Evolutionary conservation across 805 yeast genomes (phyloP), one percentile per base, ranked within the genome.

Genomic region (Grigorovia yakushimaensis): DNA sequence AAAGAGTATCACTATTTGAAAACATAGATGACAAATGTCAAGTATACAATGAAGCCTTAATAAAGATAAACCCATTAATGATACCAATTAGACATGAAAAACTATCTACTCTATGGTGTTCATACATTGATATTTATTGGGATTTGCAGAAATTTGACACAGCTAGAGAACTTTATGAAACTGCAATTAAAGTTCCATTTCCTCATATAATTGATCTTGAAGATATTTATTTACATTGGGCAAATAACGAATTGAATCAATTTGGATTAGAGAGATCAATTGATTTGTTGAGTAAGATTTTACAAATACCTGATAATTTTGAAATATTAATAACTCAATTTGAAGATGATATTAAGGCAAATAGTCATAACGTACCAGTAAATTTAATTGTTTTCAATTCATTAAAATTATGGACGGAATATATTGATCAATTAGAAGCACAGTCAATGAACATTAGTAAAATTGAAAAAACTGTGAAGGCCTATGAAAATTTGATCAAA

Each of bases 181-280:
- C 80, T 43, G 82, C 91, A 0, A 68, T 78, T 1, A 78, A 79
- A 47, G 89, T 88, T 0, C 89, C 88, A 5, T 88, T 74, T 64
- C 73, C 68, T 22, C 65, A 72, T 15, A 65, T 78, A 0, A 76
- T 77, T 20, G 96, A 88, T 50, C 64, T 88, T 19, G 84, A 81
- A 2, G 74, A 73, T 2, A 62, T 89, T 6, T 85, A 88, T 76
- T 67, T 77, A n/a, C 74, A 73, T 17, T 89, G 96, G 96, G 71
- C 83, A 5, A 84, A 84, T 48, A 66, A 78, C 64, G 83, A 82
- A 49, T 56, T 84, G 27, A 81, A 80, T 48, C 55, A 82, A 27
- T 64, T 67, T 17, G 71, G 79, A 45, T 61, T 78, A 19, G 75
- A 72, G 1, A 63, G 61, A 18, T 77, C 76, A 3, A 56, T 68